phyloP scores from a whole-genome alignment of 2,329 filamentous ascomycete species.

The Alternaria consortialis region DNA sequence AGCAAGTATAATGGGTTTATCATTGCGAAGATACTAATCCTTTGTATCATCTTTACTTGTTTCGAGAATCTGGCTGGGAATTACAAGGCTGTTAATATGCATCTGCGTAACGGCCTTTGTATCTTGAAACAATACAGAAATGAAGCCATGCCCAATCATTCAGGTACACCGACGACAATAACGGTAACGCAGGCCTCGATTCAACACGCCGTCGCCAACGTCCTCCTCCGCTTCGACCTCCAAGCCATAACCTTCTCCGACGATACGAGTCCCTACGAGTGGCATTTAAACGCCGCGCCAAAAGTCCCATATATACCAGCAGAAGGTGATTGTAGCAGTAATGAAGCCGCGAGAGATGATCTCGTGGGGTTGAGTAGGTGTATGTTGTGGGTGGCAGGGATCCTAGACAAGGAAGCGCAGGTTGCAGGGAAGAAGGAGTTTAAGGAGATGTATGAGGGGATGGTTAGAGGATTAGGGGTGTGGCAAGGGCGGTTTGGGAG shows the following conservation, averaged over 20 bases:
- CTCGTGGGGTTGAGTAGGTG: no score
- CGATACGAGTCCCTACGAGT: constrained; percentile 12
- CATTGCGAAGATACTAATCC: constrained; percentile 4
- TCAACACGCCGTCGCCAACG: not conserved
- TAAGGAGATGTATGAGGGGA: no score
- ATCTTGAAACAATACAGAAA: constrained; percentile 38
- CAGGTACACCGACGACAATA: no score
- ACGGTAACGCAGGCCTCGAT: no score
- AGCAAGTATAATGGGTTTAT: not conserved
- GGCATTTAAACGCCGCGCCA: not conserved
- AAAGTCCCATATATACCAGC: no score
- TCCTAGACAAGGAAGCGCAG: no score
- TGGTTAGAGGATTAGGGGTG: no score
- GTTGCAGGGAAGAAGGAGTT: no score
- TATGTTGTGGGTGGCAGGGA: no score
- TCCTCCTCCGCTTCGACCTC: constrained; percentile 41
- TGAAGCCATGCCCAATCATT: constrained; percentile 5
- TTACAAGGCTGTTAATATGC: constrained; percentile 40
- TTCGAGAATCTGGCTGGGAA: constrained; percentile 45
- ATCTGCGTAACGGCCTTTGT: constrained; percentile 37
- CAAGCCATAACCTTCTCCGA: constrained; percentile 48
- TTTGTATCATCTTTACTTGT: constrained; percentile 44
- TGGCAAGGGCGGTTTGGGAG: no score
- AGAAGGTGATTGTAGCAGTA: no score
- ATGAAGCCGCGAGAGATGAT: no score